Evolutionary conservation across 2,329 filamentous ascomycete species (phyloP), one percentile per base, ranked within the genome.

Genomic region (Basipetospora chlamydospora): DNA sequence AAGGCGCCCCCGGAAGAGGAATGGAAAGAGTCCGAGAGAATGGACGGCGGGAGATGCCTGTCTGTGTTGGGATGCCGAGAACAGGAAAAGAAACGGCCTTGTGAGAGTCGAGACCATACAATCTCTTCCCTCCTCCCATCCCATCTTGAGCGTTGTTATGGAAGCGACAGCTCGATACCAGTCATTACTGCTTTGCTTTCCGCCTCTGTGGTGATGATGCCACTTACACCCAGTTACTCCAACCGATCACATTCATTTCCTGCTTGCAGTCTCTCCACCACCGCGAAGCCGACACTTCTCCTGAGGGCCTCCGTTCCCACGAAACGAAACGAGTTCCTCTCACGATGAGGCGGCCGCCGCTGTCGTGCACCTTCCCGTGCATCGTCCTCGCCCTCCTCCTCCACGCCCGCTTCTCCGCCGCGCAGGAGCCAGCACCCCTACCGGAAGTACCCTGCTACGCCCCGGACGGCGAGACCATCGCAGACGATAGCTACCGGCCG

Each of bases 401-500:
- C 33, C 9, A 9, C n/a, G 7, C 16, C 22, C 26, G 4, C 15
- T 20, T 13, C 16, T 12, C 12, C 2, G 6, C 28, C 9, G 30
- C 30, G 18, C 30, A 33, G 12, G 30, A 33, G 12, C 18, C 17
- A 17, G 30, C 20, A n/a, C 30, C 30, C 7, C 3, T n/a, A 16
- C 28, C 35, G 5, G 35, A 37, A 21, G 20, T 37, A 13, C 26
- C 26, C 13, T 55, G 52, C 33, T 55, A 44, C 34, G 51, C 52
- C 4, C 52, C 52, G 3, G 47, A 54, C 18, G 52, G 52, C 22
- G 37, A 41, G 11, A 49, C 44, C 3, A 8, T 44, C 7, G 52
- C 48, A 15, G 47, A 53, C 38, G 43, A 48, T 10, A 51, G 46
- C 2, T 48, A 52, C 31, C 47, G 53, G 5, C 49, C 52, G 2